Base-by-base conservation (phyloP, 2,329 filamentous ascomycete species). In the Fusarium sp. region DNA sequence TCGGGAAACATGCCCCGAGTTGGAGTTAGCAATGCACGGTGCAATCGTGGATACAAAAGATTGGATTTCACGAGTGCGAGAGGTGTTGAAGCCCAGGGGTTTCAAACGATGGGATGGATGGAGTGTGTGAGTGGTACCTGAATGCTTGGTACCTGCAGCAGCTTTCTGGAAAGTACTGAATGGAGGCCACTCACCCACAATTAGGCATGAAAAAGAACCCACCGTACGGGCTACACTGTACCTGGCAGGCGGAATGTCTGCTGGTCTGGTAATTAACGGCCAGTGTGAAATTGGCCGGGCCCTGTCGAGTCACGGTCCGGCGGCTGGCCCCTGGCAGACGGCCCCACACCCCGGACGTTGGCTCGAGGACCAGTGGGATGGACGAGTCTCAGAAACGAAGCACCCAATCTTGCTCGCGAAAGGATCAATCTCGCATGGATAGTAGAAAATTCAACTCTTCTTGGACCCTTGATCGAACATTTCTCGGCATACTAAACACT, bases 321-420 rank as follows among this genome's bases (percentile, higher is more conserved):
- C 58, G 65, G 68, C 64, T 73, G 61, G 59, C 52, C 70, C 73
- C 71, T 67, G 60, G 62, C 62, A 66, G 32, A 59, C 71, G 73
- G 75, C 75, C 75, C 75, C 73, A 76, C 73, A 64, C 71, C 63
- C 75, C 75, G 75, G 67, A 65, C 64, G 69, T 67, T 76, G 67
- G 73, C 61, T 71, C 64, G 38, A 73, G 67, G 63, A 54, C 62
- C 54, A 42, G 63, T 73, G 58, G 58, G 40, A 37, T 46, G 44
- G 53, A n/a, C 32, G 38, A 37, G 15, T 60, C 55, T 74, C 46
- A 38, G 68, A 71, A 69, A 53, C 41, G 61, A 30, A 65, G 55
- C 55, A 60, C 38, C 67, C 41, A 63, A 53, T 67, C 60, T 67
- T 55, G 49, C 42, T 64, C 48, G 50, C 33, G 30, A 59, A 50